Evolutionary conservation across 495 filamentous ascomycete species (phyloP), one percentile per base, ranked within the genome.

Genomic region (Pseudoneurospora amorphoporcata): DNA sequence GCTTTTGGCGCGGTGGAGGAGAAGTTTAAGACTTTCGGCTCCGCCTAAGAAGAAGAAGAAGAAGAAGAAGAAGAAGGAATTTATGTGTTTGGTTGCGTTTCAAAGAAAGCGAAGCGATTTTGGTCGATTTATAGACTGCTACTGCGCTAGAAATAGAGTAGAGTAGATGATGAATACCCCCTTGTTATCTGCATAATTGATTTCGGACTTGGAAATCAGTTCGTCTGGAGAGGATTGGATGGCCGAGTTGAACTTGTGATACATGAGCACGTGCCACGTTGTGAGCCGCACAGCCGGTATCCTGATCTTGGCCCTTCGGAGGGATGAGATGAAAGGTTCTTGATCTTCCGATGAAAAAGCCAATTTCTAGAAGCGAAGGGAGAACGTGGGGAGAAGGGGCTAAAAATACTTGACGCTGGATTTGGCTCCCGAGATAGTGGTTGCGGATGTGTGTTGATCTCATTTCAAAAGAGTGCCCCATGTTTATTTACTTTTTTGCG

Each of bases 1-100:
- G 78, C 77, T 9, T 86, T 86, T 75, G 75, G 80, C 73, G 84
- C 87, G 8, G 69, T 90, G 17, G 87, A 89, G 83, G 84, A 87
- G 76, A 83, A 85, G 75, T 72, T 87, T 75, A 86, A 84, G 83
- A 79, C 84, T 38, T 82, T 77, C 73, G 83, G 82, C 61, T 61
- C 53, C 29, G 82, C 81, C 58, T 85, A 80, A 39, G 39, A 37
- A 39, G 73, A 53, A 39, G 70, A 68, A 39, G 39, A 37, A 39
- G 73, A 53, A 39, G 70, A 68, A 39, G 41, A 35, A 14, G 23
- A 29, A 10, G 42, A 37, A 39, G 17, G 35, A 5, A 4, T 23
- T 1, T 16, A 3, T 9, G n/a, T 65, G 39, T 58, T 14, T 39
- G 16, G 23, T 39, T 35, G 65, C 40, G 70, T 47, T 41, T 10